Evolutionary conservation across 2,329 filamentous ascomycete species (phyloP), one percentile per base, ranked within the genome.

Genomic region (Trichoderma afroharzianum): DNA sequence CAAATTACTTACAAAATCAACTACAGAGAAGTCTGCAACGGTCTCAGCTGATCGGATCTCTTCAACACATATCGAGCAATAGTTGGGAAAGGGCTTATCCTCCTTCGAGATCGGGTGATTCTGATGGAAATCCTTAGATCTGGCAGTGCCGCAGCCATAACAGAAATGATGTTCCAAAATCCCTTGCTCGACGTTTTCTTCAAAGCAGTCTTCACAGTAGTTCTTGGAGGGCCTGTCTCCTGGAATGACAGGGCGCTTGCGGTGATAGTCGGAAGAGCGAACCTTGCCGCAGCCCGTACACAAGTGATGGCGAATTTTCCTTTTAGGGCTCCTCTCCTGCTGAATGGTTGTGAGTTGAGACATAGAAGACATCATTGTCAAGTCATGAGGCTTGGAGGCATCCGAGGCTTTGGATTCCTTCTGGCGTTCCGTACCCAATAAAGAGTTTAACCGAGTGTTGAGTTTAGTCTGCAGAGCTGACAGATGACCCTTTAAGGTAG

Each of bases 151-250:
- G 55, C 78, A 79, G 12, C 77, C 74, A n/a, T 75, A 82, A 75
- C 85, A 87, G 24, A 85, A 81, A 68, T 84, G 83, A 47, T 78
- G 33, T 9, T 76, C 73, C 11, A 75, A 72, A 36, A 77, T 62
- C 1, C 76, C 76, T 30, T 74, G 72, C 4, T 74, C 68, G 8
- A 78, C 73, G 24, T 68, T 74, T n/a, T 71, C 71, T 50, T 79
- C 74, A 47, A 79, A 79, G 70, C 82, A 83, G 6, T 74, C 72
- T 50, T 77, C 74, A 62, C 82, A 83, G 39, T 82, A 78, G 61
- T 81, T 83, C 55, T 78, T 72, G 26, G 79, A 74, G 4, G 75
- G 73, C 14, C 74, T 78, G 32, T 74, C 72, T 3, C 70, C 74
- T 6, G 61, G 50, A 11, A 67, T 24, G 5, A 81, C 67, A 5